A percentile compares a stretch with the other conserved stretches of the same genome.
Conservation (phyloP, 805 yeast species). For the Kockiozyma suomiensis region DNA sequence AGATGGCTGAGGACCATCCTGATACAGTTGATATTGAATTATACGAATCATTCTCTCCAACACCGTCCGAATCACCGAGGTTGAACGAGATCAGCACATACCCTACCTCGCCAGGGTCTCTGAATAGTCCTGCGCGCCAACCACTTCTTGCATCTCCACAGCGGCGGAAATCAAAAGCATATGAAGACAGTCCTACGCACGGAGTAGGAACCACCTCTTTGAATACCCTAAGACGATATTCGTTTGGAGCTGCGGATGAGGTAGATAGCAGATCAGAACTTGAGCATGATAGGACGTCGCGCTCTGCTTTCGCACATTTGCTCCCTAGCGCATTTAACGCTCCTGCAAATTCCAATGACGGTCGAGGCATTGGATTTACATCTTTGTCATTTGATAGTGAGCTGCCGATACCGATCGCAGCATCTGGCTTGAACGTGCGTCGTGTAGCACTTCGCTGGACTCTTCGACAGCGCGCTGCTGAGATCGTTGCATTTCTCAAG, state of each 20-base stretch:
- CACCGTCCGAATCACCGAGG: background rate
- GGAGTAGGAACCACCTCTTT: too few species aligned
- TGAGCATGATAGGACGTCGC: background rate
- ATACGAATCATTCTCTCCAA: background rate
- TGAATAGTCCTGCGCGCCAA: background rate
- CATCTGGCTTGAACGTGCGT: background rate
- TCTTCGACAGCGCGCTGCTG: background rate
- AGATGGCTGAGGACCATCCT: constrained; percentile 4
- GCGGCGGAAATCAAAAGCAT: background rate
- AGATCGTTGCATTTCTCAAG: background rate
- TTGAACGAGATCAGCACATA: background rate
- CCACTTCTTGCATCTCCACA: background rate
- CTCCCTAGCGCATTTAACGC: background rate
- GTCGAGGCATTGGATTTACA: background rate
- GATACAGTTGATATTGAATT: background rate
- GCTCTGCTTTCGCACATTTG: background rate
- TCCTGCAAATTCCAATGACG: background rate
- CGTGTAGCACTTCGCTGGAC: background rate
- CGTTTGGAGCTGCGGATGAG: background rate
- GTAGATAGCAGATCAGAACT: background rate
- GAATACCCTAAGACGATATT: background rate
- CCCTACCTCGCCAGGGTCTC: background rate
- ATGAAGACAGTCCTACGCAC: too few species aligned
- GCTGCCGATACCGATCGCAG: background rate
- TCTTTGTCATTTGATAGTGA: background rate